Conservation (phyloP, 2,329 filamentous ascomycete species). For the Penicillium freii region DNA sequence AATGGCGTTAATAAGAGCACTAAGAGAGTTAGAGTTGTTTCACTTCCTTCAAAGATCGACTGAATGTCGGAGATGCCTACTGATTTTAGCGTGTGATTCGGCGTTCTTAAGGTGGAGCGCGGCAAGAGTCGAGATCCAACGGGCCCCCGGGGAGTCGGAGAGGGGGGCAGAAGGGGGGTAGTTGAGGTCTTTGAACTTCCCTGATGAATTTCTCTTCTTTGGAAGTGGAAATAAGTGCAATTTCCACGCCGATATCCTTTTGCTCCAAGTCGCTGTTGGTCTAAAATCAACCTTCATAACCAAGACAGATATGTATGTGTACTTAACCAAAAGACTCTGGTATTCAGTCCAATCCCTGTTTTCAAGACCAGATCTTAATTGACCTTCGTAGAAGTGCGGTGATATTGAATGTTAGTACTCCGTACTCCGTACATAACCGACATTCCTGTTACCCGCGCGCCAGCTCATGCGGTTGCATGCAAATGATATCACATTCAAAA, state of each 20-base stretch:
- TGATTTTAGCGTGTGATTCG: slow-evolving; percentile 22
- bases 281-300: background rate
- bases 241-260: background rate
- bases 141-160: background rate
- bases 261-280: background rate
- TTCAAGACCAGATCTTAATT: background rate
- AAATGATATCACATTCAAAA: slow-evolving; percentile 13
- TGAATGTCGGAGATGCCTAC: slow-evolving; percentile 12
- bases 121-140: slow-evolving; percentile 15
- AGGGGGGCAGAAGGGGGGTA: background rate
- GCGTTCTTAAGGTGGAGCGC: slow-evolving; percentile 15
- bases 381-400: background rate
- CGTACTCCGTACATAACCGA: background rate
- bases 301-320: background rate
- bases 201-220: background rate
- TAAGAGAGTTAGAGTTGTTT: slow-evolving; percentile 4
- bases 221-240: background rate
- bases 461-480: slow-evolving; percentile 8
- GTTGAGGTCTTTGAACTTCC: background rate
- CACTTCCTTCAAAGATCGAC: slow-evolving; percentile 12
- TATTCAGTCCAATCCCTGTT: background rate
- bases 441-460: slow-evolving; percentile 14
- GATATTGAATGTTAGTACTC: background rate
- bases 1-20: background rate
- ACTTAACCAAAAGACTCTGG: background rate